Conservation (phyloP, 768 basidiomycete species). For the Lactifluus echinatus region DNA sequence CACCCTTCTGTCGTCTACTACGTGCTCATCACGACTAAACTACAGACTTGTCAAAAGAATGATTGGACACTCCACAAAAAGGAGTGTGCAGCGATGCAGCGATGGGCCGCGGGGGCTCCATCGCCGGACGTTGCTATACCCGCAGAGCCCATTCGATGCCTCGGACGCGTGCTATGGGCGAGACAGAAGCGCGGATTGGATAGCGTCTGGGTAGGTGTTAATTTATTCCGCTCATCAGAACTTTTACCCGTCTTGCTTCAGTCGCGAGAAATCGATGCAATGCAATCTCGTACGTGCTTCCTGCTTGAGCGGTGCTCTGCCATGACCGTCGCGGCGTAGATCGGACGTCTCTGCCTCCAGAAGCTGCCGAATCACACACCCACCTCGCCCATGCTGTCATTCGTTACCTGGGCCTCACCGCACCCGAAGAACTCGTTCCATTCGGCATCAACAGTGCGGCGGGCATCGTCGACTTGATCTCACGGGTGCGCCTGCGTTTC, state of each 20-base stretch:
- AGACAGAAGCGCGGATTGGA: slow-evolving; percentile 45
- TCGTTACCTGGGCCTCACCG: slow-evolving; percentile 54
- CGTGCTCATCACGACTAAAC: background rate
- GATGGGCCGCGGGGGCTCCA: slow-evolving; percentile 45
- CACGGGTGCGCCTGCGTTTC: slow-evolving; percentile 43
- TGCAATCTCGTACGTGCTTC: slow-evolving; percentile 68
- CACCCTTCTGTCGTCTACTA: slow-evolving; percentile 1
- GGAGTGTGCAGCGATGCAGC: slow-evolving; percentile 66
- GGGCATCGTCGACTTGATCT: slow-evolving; percentile 63
- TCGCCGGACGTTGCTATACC: slow-evolving; percentile 45
- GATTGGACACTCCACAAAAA: slow-evolving; percentile 72
- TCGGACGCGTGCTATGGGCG: slow-evolving; percentile 68
- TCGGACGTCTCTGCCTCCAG: slow-evolving; percentile 41
- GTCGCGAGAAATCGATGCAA: slow-evolving; percentile 53
- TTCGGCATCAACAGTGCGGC: slow-evolving; percentile 49
- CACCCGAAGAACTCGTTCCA: slow-evolving; percentile 47
- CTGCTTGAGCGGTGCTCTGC: background rate
- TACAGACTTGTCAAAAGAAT: slow-evolving; percentile 55
- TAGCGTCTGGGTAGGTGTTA: slow-evolving; percentile 47
- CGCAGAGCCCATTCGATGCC: slow-evolving; percentile 68
- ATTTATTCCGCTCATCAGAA: background rate
- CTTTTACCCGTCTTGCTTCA: slow-evolving; percentile 23
- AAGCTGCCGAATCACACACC: slow-evolving; percentile 48
- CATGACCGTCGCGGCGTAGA: slow-evolving; percentile 34
- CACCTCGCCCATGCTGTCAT: slow-evolving; percentile 69